Conservation (phyloP, 768 basidiomycete species). For the Heimioporus sp. region DNA sequence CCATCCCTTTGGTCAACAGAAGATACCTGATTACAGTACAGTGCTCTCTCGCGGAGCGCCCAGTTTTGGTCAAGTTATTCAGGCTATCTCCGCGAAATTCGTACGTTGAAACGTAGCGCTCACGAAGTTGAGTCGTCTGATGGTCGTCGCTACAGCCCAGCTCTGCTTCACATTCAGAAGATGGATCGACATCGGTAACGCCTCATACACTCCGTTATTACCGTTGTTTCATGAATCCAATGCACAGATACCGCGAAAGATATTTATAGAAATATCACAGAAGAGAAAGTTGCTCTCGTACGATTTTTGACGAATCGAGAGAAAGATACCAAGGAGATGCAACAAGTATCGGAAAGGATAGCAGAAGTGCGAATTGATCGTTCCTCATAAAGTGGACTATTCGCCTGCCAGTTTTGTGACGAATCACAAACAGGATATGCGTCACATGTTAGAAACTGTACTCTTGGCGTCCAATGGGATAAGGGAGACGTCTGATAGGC, state of each 20-base stretch:
- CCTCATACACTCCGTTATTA: conserved; percentile 7
- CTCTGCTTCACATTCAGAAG: conserved; percentile 72
- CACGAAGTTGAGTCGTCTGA: conserved; percentile 14
- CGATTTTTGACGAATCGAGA: conserved; percentile 47
- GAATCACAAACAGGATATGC: conserved; percentile 27
- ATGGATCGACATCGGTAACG: conserved; percentile 71
- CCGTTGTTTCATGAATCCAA: conserved; percentile 5
- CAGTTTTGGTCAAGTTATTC: conserved; percentile 88
- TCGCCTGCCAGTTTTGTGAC: neutral
- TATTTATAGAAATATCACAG: conserved; percentile 63
- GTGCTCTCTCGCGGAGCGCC: conserved; percentile 72
- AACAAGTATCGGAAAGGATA: conserved; percentile 30
- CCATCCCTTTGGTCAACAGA: neutral
- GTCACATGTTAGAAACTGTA: conserved; percentile 19
- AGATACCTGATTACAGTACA: conserved; percentile 23
- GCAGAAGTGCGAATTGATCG: conserved; percentile 21
- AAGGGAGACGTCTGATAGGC: conserved; percentile 20
- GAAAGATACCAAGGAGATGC: conserved; percentile 27
- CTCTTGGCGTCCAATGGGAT: conserved; percentile 17
- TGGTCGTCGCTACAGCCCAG: conserved; percentile 53
- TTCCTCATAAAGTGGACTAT: conserved; percentile 1
- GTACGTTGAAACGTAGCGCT: conserved; percentile 43
- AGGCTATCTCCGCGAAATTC: conserved; percentile 75
- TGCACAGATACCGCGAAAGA: conserved; percentile 59
- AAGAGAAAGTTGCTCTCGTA: conserved; percentile 54